Evolutionary conservation across 148 eudicot species (phyloP).

Genomic region (Heliosperma pusillum): DNA sequence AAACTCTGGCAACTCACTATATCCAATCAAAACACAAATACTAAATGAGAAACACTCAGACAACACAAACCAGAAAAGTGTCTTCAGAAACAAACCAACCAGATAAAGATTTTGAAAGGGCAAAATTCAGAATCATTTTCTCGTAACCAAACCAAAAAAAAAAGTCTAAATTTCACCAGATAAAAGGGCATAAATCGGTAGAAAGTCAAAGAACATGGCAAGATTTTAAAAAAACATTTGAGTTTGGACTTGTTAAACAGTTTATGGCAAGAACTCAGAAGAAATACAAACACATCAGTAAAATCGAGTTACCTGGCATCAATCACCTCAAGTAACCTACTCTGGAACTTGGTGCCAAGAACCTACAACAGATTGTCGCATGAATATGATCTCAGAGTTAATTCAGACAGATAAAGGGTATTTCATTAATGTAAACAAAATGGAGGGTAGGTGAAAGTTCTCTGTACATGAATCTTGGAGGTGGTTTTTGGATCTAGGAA

Average conservation of each 20-base stretch:
- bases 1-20: constrained; percentile 91
- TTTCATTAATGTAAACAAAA: not conserved
- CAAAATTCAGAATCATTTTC: too few species aligned
- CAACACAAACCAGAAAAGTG: not conserved
- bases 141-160: not conserved
- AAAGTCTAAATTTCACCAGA: not conserved
- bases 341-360: constrained; percentile 88
- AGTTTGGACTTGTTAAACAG: too few species aligned
- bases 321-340: constrained; percentile 78
- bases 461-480: constrained; percentile 81
- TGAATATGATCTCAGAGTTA: not conserved
- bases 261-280: not conserved
- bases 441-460: not conserved
- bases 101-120: too few species aligned
- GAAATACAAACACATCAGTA: not conserved
- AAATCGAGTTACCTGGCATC: constrained; percentile 59
- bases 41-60: not conserved
- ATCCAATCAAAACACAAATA: not conserved
- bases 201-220: too few species aligned
- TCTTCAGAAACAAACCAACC: not conserved
- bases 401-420: not conserved
- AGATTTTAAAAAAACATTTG: too few species aligned
- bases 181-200: too few species aligned
- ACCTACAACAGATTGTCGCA: constrained; percentile 43
- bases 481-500: constrained; percentile 93